A percentile compares a stretch with the other conserved stretches of the same genome.
Evolutionary conservation across 208 protist genomes (phyloP).

Genomic region (Trypanosoma vivax): DNA sequence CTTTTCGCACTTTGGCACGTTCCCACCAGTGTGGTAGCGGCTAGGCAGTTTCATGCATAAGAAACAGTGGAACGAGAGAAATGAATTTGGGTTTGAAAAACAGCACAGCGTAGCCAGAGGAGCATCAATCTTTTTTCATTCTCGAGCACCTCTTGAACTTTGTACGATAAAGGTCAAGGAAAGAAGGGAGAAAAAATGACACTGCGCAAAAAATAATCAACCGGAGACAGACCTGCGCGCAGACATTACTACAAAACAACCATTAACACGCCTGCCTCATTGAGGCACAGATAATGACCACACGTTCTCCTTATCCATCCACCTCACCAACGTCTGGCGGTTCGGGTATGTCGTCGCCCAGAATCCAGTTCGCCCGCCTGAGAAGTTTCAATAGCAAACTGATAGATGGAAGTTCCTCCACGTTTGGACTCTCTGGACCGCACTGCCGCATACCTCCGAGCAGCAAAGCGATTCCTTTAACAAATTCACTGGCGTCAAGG

Average conservation of each 20-base stretch:
- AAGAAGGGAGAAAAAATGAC: background rate
- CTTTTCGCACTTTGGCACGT: too few species aligned
- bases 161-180: constrained; percentile 1
- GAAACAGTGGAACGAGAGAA: too few species aligned
- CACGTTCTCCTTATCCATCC: too few species aligned
- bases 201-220: constrained; percentile 1
- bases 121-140: background rate
- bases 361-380: constrained; percentile 72
- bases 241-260: background rate
- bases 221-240: background rate
- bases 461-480: constrained; percentile 12
- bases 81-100: too few species aligned
- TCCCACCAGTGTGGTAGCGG: too few species aligned
- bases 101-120: too few species aligned
- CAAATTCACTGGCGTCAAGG: constrained; percentile 59
- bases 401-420: constrained; percentile 17
- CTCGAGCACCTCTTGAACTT: background rate
- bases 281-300: too few species aligned
- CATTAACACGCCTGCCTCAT: too few species aligned
- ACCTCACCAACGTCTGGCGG: constrained; percentile 52
- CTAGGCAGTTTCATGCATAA: too few species aligned
- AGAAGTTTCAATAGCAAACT: constrained; percentile 28
- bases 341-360: constrained; percentile 58
- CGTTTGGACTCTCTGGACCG: background rate
- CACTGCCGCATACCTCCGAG: constrained; percentile 15